Evolutionary conservation across 305 asterid species (phyloP).

Genomic region (Fraxinus latifolia): DNA sequence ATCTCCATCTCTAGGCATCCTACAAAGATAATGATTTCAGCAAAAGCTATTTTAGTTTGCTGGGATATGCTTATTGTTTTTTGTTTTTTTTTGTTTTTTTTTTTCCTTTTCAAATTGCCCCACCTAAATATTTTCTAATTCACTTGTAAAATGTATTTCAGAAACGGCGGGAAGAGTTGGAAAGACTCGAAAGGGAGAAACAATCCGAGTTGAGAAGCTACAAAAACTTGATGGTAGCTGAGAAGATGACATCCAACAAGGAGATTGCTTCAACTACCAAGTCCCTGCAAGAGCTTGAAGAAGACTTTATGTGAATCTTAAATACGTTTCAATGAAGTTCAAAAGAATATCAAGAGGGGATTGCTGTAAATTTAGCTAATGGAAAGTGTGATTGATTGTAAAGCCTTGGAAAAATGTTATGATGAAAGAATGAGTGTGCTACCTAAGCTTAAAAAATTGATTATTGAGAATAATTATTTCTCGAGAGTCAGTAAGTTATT

Average conservation of each 20-base stretch:
- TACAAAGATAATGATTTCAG: not conserved
- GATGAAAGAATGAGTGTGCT: not conserved
- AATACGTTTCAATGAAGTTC: not conserved
- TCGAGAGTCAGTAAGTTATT: not conserved
- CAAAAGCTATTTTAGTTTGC: not conserved
- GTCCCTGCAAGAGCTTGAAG: conserved; percentile 89
- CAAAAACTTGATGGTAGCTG: conserved; percentile 93
- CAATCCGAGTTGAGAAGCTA: conserved; percentile 86
- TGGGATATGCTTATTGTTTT: not conserved
- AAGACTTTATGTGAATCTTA: conserved; percentile 77
- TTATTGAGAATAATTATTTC: not conserved
- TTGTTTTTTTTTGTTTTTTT: not conserved
- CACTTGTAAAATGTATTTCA: conserved; percentile 25
- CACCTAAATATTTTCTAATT: not conserved
- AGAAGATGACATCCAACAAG: conserved; percentile 94
- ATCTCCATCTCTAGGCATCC: not conserved
- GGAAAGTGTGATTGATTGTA: not conserved
- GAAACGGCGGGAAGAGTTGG: conserved; percentile 85
- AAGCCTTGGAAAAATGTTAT: not conserved
- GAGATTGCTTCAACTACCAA: conserved; percentile 80
- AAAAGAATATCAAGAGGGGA: not conserved
- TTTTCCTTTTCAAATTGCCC: not conserved
- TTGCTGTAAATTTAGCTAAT: not conserved
- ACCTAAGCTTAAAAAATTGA: not conserved
- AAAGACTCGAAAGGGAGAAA: conserved; percentile 80